These are phyloP conservation scores for Venturia asperata DNA, from an alignment of 2,329 filamentous ascomycete species.

Conservation along the genomic window DNA sequence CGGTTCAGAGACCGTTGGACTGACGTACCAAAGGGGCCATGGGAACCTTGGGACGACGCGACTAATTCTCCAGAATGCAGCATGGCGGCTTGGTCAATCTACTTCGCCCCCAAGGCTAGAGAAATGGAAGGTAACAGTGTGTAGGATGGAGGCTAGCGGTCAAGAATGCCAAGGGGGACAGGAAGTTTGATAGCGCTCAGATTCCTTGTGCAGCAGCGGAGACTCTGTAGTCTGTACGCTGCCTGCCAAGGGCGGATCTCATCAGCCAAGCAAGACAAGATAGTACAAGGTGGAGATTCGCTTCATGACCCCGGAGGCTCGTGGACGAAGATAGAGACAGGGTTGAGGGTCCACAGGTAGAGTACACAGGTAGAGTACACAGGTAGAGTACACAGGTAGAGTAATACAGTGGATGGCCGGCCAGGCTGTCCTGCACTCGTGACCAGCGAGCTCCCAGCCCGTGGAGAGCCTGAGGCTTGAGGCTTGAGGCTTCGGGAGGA, in stretches of 20 bases:
- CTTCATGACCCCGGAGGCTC: not conserved
- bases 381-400: too few relatives aligned
- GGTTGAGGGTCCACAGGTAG: too few relatives aligned
- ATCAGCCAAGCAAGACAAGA: conserved; percentile 15
- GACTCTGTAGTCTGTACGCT: not conserved
- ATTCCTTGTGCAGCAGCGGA: not conserved
- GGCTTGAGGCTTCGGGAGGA: too few relatives aligned
- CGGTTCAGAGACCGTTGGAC: not conserved
- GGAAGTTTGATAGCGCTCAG: not conserved
- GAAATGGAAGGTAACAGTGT: not conserved
- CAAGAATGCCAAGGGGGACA: conserved; percentile 1
- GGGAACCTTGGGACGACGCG: not conserved
- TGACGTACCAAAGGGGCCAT: not conserved
- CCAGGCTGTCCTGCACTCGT: too few relatives aligned
- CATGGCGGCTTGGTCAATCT: not conserved
- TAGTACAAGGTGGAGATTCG: not conserved
- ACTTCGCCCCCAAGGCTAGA: not conserved
- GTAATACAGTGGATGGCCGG: too few relatives aligned
- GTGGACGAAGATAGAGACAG: not conserved
- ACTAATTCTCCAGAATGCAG: not conserved
- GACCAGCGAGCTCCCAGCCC: too few relatives aligned
- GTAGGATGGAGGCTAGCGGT: not conserved
- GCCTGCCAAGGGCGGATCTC: not conserved
- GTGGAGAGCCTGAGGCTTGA: too few relatives aligned
- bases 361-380: too few relatives aligned